These are phyloP conservation scores for Cladophialophora yegresii DNA, from an alignment of 2,329 filamentous ascomycete genomes.

Conservation along the genomic window DNA sequence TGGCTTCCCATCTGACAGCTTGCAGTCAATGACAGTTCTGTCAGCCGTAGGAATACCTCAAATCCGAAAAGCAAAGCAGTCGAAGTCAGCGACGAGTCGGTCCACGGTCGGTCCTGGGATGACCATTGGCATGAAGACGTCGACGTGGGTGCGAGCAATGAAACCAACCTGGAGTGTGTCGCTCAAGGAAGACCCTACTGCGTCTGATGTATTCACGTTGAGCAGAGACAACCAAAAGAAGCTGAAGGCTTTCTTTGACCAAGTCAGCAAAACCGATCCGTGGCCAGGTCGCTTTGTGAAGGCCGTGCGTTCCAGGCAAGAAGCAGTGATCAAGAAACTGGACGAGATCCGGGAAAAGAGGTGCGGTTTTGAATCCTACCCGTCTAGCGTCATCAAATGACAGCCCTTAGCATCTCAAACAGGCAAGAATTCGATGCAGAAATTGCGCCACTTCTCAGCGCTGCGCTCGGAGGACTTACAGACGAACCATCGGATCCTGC, in stretches of 20 bases:
- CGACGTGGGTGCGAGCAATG: background rate
- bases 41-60: constrained; percentile 7
- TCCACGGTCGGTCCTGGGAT: constrained; percentile 1
- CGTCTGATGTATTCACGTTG: background rate
- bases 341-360: constrained; percentile 19
- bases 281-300: constrained; percentile 24
- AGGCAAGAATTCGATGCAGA: constrained; percentile 19
- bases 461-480: constrained; percentile 20
- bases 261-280: constrained; percentile 25
- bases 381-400: background rate
- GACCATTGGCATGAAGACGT: background rate
- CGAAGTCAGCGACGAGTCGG: constrained; percentile 2
- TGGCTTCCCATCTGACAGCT: background rate
- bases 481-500: constrained; percentile 3
- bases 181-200: no score
- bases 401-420: constrained; percentile 11
- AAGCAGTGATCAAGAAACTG: constrained; percentile 17
- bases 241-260: constrained; percentile 25
- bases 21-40: background rate
- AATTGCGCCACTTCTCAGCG: constrained; percentile 21
- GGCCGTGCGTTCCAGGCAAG: constrained; percentile 15
- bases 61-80: constrained; percentile 11
- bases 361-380: constrained; percentile 2
- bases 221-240: constrained; percentile 24
- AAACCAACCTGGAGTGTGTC: background rate